phyloP scores from a whole-genome alignment of 2,329 filamentous ascomycete genomes.

The Arachnopeziza araneosa region DNA sequence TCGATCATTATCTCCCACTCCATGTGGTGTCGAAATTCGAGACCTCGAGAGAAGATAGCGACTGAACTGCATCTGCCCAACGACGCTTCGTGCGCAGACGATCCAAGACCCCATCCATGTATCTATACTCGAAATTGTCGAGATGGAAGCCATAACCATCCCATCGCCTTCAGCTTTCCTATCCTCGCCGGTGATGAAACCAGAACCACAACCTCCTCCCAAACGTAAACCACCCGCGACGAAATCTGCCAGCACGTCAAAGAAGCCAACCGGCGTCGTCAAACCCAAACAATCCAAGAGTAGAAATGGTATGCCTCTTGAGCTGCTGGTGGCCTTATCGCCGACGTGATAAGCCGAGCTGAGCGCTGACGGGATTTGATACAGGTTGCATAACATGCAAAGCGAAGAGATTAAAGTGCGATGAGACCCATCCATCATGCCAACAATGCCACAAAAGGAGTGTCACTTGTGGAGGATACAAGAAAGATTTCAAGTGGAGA shows the following conservation, averaged over 20 bases:
- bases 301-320: constrained; percentile 57
- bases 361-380: neutral
- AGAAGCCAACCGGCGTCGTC: constrained; percentile 34
- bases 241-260: constrained; percentile 14
- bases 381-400: constrained; percentile 70
- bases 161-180: constrained; percentile 53
- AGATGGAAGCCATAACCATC: constrained; percentile 55
- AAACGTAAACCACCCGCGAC: constrained; percentile 23
- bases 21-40: neutral
- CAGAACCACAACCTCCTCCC: constrained; percentile 24
- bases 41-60: neutral
- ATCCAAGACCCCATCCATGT: neutral
- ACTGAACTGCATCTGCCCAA: neutral
- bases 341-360: neutral
- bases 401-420: constrained; percentile 67
- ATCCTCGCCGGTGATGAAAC: constrained; percentile 31
- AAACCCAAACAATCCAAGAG: constrained; percentile 72
- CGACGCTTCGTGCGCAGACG: neutral
- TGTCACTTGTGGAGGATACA: constrained; percentile 65
- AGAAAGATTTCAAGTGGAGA: constrained; percentile 72
- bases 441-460: constrained; percentile 60
- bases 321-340: neutral
- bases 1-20: neutral
- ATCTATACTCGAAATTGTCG: constrained; percentile 4
- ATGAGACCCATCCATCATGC: constrained; percentile 65